Evolutionary conservation across 2,329 filamentous ascomycete species (phyloP), one percentile per base, ranked within the genome.

Genomic region (Paraphoma chrysanthemicola): DNA sequence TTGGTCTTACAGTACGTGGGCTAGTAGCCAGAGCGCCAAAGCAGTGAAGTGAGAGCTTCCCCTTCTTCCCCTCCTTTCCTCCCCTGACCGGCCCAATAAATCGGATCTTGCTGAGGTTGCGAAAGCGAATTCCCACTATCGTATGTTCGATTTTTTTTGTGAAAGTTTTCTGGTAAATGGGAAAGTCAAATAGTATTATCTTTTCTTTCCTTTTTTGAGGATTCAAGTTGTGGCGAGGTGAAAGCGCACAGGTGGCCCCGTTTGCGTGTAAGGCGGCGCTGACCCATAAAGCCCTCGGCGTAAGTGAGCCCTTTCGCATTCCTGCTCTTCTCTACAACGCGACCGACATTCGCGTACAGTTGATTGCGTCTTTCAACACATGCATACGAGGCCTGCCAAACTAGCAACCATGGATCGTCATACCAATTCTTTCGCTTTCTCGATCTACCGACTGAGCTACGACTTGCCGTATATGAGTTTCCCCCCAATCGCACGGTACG

Each of bases 71-170:
- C n/a, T n/a, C n/a, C n/a, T n/a, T n/a, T n/a, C n/a, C n/a, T n/a
- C n/a, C 31, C 31, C 31, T 33, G 31, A 33, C 33, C 33, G 14
- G 10, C 9, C 33, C 10, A 14, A 7, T 7, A 33, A 7, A 36
- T 36, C 33, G 9, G 33, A 36, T 36, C 33, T 14, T 6, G 33
- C 9, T 3, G 33, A 36, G 33, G 33, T 5, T 23, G 33, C 6
- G 10, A 10, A 17, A 10, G 29, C 14, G 44, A 46, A 46, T 9
- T 16, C 29, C 44, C 17, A 29, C 44, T 28, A 17, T 46, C 29
- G 44, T 46, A 46, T 46, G 44, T 46, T 46, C 43, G 43, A 45
- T 45, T 45, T 45, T 45, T 45, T 45, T 45, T 30, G 3, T 14
- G 4, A 4, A 17, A 17, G 11, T 16, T 33, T n/a, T n/a, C n/a